Percentiles rank a stretch among this genome's conserved stretches.
Evolutionary conservation across 139 green algal genomes (phyloP).

Genomic region (Yamagishiella unicocca): DNA sequence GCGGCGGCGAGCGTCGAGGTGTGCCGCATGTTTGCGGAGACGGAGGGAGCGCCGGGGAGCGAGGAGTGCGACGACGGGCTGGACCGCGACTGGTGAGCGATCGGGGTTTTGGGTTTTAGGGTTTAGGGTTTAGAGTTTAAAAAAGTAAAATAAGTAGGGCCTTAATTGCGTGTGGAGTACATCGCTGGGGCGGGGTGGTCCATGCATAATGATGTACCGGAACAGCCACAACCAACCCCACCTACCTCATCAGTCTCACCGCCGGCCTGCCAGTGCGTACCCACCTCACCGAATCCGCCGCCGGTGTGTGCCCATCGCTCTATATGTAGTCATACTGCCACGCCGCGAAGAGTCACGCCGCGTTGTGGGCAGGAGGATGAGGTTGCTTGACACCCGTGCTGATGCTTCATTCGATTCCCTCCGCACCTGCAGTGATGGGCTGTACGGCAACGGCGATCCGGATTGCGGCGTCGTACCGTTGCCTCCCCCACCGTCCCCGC

Average conservation of each 20-base stretch:
- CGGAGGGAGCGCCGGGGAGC: neutral
- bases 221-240: neutral
- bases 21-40: conserved; percentile 12
- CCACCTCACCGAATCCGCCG: too few species aligned
- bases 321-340: neutral
- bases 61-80: neutral
- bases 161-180: neutral
- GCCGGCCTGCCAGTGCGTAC: too few species aligned
- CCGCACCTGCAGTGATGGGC: neutral
- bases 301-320: too few species aligned
- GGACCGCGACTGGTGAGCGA: conserved; percentile 22
- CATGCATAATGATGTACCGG: neutral
- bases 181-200: neutral
- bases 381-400: neutral
- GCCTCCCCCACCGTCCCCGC: neutral
- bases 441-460: neutral
- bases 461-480: neutral
- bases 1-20: neutral
- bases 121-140: neutral
- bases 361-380: neutral
- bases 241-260: too few species aligned
- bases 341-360: neutral
- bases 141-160: neutral
- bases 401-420: neutral
- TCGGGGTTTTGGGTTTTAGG: neutral